phyloP scores from a whole-genome alignment of 73 alveolate species.

The Blepharisma japonicum region DNA sequence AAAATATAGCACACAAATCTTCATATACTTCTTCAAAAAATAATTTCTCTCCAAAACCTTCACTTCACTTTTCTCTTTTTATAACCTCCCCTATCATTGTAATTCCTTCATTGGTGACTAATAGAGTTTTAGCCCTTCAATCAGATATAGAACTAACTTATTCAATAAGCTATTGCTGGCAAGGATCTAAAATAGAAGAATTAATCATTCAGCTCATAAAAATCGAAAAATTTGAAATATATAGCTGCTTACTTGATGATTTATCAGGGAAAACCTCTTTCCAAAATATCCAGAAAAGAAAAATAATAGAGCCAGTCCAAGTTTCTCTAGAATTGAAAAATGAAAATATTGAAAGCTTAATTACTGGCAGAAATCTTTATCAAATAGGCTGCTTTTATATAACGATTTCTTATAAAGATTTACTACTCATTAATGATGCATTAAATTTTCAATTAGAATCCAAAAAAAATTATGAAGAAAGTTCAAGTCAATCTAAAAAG shows the following conservation, averaged over 20 bases:
- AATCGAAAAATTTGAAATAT: background rate
- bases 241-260: background rate
- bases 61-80: background rate
- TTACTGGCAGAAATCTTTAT: background rate
- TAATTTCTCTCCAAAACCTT: no score
- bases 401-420: constrained; percentile 5
- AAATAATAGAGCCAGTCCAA: constrained; percentile 15
- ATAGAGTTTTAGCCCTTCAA: background rate
- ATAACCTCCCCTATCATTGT: constrained; percentile 8
- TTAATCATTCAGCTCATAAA: no score
- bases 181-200: background rate
- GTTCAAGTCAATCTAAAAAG: no score
- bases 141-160: background rate
- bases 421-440: background rate
- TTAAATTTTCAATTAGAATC: background rate
- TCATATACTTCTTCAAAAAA: no score
- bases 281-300: background rate
- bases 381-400: background rate
- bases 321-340: background rate
- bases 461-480: no score
- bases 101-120: constrained; percentile 4
- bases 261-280: background rate
- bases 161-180: background rate
- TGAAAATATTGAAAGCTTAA: background rate
- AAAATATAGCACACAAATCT: no score